Base-by-base conservation (phyloP, 257 asterid species). In the Paraleonurus japonicus region DNA sequence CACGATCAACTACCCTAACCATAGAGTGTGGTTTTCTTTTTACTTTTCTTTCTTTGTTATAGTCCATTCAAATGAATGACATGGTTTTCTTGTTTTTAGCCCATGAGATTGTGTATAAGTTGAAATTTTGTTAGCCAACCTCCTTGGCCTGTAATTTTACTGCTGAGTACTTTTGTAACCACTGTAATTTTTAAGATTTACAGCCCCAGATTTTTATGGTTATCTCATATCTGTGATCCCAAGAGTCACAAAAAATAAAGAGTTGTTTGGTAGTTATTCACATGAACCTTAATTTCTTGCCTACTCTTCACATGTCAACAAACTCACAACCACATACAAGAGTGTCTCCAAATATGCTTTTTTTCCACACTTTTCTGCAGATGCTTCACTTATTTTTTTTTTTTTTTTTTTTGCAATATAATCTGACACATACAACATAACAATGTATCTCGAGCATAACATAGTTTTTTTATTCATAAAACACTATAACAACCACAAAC, bases 1-100 rank as follows among this genome's bases (percentile, higher is more conserved):
- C 89, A 85, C 59, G 88, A 85, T 50, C 82, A 77, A 63, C 69
- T 81, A 67, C 89, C 92, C 80, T 85, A 75, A 87, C 54, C 16
- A 2, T 24, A 13, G 23, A 5, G 4, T 28, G 62, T 23, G 65
- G 65, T 22, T 17, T 35, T 53, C 27, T 53, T 54, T 15, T 20
- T 7, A 1, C 10, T 28, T 59, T 12, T 23, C 12, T 15, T 58
- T 26, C 4, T 24, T 0, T n/a, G 45, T 51, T 17, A 48, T 17
- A 15, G 13, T 13, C 43, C 43, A 17, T 54, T 53, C 35, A 54
- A 50, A 41, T 47, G 48, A 60, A 35, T 61, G 30, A 61, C 72
- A 13, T 23, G 13, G 75, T 73, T 67, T 70, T 32, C 54, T 76
- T 71, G 61, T 16, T 60, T 43, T 45, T 30, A 55, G 61, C 50